Conservation (phyloP, 1,139 yeast genomes). For the Blastobotrys buckinghamii region DNA sequence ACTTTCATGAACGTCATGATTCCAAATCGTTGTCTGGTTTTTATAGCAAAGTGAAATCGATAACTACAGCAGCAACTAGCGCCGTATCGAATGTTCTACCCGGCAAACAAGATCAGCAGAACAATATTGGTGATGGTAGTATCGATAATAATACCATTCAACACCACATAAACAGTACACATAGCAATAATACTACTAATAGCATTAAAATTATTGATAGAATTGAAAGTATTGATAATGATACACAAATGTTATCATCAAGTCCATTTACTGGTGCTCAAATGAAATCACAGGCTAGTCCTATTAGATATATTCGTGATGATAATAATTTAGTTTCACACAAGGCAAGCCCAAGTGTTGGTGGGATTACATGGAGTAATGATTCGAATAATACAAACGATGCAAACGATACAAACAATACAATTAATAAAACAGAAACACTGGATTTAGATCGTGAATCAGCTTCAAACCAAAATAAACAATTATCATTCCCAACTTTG, state of each 20-base stretch:
- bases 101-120: neutral
- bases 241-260: neutral
- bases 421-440: neutral
- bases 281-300: slow-evolving; percentile 6
- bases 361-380: slow-evolving; percentile 12
- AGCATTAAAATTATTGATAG: neutral
- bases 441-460: slow-evolving; percentile 1
- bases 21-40: slow-evolving; percentile 22
- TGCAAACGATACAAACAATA: neutral
- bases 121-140: neutral
- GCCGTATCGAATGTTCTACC: slow-evolving; percentile 27
- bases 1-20: slow-evolving; percentile 22
- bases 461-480: neutral
- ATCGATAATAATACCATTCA: too few relatives aligned
- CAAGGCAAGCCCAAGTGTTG: slow-evolving; percentile 18
- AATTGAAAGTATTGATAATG: neutral
- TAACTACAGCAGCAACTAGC: slow-evolving; percentile 26
- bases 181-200: neutral
- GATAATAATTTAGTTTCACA: slow-evolving; percentile 11
- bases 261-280: slow-evolving; percentile 11
- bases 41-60: slow-evolving; percentile 24
- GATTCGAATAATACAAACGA: neutral
- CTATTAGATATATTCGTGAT: slow-evolving; percentile 12
- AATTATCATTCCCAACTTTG: slow-evolving; percentile 10
- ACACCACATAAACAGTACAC: too few relatives aligned